Conservation (phyloP, 257 asterid genomes). For the Fraxinus pennsylvanica region DNA sequence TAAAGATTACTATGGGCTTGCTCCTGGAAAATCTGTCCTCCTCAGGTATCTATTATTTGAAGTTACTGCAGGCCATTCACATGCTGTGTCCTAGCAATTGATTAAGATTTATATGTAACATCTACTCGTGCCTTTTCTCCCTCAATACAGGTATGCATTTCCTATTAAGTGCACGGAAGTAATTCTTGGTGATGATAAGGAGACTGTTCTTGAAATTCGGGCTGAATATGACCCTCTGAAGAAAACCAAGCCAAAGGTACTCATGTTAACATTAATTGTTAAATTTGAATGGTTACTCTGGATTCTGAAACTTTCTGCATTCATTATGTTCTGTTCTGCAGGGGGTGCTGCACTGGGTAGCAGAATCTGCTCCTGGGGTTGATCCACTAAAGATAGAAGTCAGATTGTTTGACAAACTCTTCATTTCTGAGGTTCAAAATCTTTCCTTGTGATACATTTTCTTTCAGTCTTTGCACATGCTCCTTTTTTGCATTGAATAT, state of each 20-base stretch:
- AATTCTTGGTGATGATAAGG: constrained; percentile 58
- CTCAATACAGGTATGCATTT: constrained; percentile 69
- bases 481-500: not conserved
- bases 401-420: constrained; percentile 77
- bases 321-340: constrained; percentile 32
- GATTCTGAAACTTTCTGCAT: not conserved
- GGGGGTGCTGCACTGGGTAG: constrained; percentile 98
- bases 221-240: constrained; percentile 84
- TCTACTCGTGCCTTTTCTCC: constrained; percentile 17
- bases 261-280: not conserved
- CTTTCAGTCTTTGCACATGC: not conserved
- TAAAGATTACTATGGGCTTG: constrained; percentile 96
- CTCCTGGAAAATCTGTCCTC: constrained; percentile 91
- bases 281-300: not conserved
- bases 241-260: constrained; percentile 86
- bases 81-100: not conserved
- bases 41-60: constrained; percentile 55
- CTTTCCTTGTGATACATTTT: constrained; percentile 6
- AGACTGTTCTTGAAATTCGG: constrained; percentile 66
- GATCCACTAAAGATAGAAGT: constrained; percentile 82
- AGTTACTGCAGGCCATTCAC: not conserved
- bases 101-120: not conserved
- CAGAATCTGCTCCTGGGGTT: constrained; percentile 70
- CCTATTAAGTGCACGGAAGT: constrained; percentile 87
- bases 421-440: constrained; percentile 75